phyloP scores from a whole-genome alignment of 108 stramenopile species.

The Stephanodiscus triporus region DNA sequence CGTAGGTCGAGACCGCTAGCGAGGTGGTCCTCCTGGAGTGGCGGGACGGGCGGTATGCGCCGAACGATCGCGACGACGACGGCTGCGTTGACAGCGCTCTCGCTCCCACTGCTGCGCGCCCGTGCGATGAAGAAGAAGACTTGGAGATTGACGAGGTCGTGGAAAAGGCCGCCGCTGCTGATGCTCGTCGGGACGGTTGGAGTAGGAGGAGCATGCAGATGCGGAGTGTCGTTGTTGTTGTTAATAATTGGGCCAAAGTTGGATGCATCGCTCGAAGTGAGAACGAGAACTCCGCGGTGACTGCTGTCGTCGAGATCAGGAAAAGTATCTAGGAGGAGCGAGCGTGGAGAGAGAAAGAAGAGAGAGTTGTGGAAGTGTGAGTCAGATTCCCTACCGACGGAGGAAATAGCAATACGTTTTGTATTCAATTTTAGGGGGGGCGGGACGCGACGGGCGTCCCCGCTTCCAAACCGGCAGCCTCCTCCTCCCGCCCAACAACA shows the following conservation, averaged over 20 bases:
- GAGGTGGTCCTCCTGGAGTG: background rate
- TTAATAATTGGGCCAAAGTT: background rate
- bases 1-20: background rate
- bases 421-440: too few species aligned
- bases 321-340: too few species aligned
- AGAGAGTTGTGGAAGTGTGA: too few species aligned
- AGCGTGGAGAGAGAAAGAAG: too few species aligned
- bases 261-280: background rate
- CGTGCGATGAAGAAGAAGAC: background rate
- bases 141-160: background rate
- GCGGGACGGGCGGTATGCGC: background rate
- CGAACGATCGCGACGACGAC: background rate
- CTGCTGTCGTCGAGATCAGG: too few species aligned
- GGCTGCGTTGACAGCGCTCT: background rate
- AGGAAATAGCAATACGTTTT: too few species aligned
- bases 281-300: background rate
- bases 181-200: constrained; percentile 1
- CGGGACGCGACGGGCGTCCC: too few species aligned
- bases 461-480: too few species aligned
- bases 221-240: background rate
- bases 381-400: too few species aligned
- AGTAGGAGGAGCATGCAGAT: constrained; percentile 11
- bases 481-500: too few species aligned
- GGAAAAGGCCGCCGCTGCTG: background rate
- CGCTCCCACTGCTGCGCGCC: background rate